These are phyloP conservation scores for Russula ochroleuca DNA, from an alignment of 768 basidiomycete species.

Conservation along the genomic window DNA sequence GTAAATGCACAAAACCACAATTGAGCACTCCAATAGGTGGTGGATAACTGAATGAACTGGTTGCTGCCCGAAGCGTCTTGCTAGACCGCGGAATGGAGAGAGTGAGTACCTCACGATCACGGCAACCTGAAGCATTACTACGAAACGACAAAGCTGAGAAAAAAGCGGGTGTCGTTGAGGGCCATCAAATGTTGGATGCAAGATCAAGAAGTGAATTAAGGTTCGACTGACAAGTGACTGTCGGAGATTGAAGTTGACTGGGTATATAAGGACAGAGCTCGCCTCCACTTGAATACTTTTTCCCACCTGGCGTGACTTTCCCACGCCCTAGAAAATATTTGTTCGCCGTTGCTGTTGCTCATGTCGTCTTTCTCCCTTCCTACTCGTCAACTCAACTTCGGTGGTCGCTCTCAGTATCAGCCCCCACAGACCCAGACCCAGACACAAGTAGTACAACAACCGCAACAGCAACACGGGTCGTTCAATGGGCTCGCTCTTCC, in stretches of 20 bases:
- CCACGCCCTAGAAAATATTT: constrained; percentile 26
- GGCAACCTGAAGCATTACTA: background rate
- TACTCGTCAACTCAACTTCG: constrained; percentile 75
- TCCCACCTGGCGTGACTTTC: constrained; percentile 25
- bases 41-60: background rate
- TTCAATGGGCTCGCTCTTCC: constrained; percentile 58
- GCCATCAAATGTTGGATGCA: constrained; percentile 23
- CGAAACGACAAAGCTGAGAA: background rate
- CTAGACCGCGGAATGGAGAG: background rate
- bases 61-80: too few relatives aligned
- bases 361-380: constrained; percentile 63
- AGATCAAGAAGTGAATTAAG: constrained; percentile 28
- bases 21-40: background rate
- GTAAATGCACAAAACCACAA: too few relatives aligned
- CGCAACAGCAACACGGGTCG: constrained; percentile 36
- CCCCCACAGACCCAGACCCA: constrained; percentile 34
- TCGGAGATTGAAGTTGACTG: constrained; percentile 23
- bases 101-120: background rate
- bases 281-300: background rate
- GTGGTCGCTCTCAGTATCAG: constrained; percentile 53
- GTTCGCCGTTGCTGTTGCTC: constrained; percentile 13
- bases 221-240: constrained; percentile 12
- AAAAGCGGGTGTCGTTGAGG: too few relatives aligned
- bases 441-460: constrained; percentile 43
- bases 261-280: constrained; percentile 23